phyloP scores from a whole-genome alignment of 495 filamentous ascomycete genomes.

The Penicilliopsis zonata region DNA sequence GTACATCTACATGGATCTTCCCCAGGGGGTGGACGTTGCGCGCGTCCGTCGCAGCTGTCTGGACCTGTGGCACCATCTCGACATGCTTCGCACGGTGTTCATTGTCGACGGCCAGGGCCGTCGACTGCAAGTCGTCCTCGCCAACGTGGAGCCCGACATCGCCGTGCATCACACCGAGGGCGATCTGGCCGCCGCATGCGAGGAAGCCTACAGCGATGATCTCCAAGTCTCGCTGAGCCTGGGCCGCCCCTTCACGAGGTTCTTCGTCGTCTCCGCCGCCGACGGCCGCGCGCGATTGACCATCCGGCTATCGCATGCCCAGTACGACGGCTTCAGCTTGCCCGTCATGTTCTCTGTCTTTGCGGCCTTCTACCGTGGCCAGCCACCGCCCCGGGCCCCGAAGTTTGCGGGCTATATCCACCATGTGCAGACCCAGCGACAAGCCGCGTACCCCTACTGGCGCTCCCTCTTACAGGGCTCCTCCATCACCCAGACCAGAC shows the following conservation, averaged over 20 bases:
- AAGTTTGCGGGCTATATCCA: not conserved
- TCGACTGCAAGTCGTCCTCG: constrained; percentile 33
- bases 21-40: too few relatives aligned
- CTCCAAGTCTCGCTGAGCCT: constrained; percentile 28
- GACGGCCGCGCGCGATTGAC: constrained; percentile 12
- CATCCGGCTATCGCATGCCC: constrained; percentile 44
- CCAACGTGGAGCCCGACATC: constrained; percentile 18
- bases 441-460: not conserved
- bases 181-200: constrained; percentile 18
- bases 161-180: constrained; percentile 18
- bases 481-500: not conserved
- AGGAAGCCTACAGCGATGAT: too few relatives aligned
- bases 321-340: constrained; percentile 52
- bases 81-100: constrained; percentile 33
- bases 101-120: constrained; percentile 18
- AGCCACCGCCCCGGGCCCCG: too few relatives aligned
- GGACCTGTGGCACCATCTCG: constrained; percentile 11
- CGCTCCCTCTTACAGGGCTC: not conserved
- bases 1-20: too few relatives aligned
- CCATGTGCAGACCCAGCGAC: not conserved
- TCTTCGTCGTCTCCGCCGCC: constrained; percentile 19
- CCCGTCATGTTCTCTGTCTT: constrained; percentile 6
- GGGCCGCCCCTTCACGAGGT: constrained; percentile 33
- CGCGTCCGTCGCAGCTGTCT: too few relatives aligned
- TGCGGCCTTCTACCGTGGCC: not conserved